Conservation (phyloP, 495 filamentous ascomycete genomes). For the Hamigera avellanea region DNA sequence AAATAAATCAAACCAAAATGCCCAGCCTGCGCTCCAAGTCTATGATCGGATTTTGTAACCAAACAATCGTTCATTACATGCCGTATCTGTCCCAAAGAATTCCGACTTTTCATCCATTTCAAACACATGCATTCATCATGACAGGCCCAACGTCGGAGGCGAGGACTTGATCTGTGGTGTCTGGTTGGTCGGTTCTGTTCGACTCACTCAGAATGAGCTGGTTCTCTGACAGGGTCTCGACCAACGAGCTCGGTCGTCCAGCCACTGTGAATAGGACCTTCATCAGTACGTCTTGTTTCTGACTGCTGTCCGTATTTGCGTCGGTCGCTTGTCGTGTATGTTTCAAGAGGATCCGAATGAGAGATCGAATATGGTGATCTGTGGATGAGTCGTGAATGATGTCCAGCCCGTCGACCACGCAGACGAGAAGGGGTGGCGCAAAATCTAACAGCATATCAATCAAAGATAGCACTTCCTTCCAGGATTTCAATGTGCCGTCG, state of each 20-base stretch:
- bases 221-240: constrained; percentile 29
- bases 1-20: too few relatives aligned
- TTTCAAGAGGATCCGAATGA: constrained; percentile 24
- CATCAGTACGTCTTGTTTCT: constrained; percentile 20
- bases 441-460: constrained; percentile 29
- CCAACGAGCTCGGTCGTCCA: constrained; percentile 22
- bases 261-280: constrained; percentile 15
- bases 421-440: constrained; percentile 31
- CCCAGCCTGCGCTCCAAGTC: too few relatives aligned
- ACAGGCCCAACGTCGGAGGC: constrained; percentile 23
- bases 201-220: constrained; percentile 20
- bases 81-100: too few relatives aligned
- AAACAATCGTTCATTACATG: too few relatives aligned
- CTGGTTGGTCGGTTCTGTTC: constrained; percentile 12
- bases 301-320: constrained; percentile 5
- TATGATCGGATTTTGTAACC: too few relatives aligned
- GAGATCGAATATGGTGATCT: constrained; percentile 21
- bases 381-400: constrained; percentile 26
- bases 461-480: constrained; percentile 30
- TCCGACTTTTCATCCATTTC: too few relatives aligned
- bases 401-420: constrained; percentile 32
- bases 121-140: constrained; percentile 27
- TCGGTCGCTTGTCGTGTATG: constrained; percentile 18
- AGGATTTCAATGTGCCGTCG: constrained; percentile 25
- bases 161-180: constrained; percentile 13